phyloP scores from a whole-genome alignment of 371 early-diverging fungal genomes.

The Nosema granulosis region DNA sequence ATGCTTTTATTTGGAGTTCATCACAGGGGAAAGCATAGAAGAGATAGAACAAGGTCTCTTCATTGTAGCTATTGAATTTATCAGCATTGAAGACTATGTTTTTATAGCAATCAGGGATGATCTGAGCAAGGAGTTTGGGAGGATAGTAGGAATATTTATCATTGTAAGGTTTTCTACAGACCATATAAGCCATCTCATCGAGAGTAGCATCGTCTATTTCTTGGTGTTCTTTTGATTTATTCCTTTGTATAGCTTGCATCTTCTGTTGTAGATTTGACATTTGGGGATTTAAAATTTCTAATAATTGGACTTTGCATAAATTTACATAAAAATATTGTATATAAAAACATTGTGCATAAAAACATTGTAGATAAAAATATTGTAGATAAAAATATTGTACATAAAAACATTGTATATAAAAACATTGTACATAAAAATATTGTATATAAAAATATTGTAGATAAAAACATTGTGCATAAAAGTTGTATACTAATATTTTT shows the following conservation, averaged over 20 bases:
- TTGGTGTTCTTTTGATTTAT: slow-evolving; percentile 28
- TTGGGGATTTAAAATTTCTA: not conserved
- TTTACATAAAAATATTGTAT: not conserved
- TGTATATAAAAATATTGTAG: not conserved
- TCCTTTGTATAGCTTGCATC: slow-evolving; percentile 27
- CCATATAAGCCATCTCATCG: slow-evolving; percentile 15
- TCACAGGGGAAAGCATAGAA: slow-evolving; percentile 83
- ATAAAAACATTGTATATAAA: not conserved
- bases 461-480: not conserved
- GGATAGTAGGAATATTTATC: not conserved
- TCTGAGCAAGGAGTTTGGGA: slow-evolving; percentile 3
- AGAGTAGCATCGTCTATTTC: slow-evolving; percentile 5
- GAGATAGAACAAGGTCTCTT: slow-evolving; percentile 84
- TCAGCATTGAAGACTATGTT: slow-evolving; percentile 20
- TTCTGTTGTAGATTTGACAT: slow-evolving; percentile 38
- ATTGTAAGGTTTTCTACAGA: not conserved
- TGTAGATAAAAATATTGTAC: not conserved
- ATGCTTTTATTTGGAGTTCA: slow-evolving; percentile 79
- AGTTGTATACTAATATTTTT: not conserved
- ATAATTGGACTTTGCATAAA: not conserved
- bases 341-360: not conserved
- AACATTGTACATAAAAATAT: not conserved
- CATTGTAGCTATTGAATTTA: slow-evolving; percentile 65
- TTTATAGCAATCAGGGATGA: slow-evolving; percentile 41
- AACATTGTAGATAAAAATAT: not conserved